Evolutionary conservation across 2,329 filamentous ascomycete species (phyloP).

Genomic region (Clonostachys chloroleuca): DNA sequence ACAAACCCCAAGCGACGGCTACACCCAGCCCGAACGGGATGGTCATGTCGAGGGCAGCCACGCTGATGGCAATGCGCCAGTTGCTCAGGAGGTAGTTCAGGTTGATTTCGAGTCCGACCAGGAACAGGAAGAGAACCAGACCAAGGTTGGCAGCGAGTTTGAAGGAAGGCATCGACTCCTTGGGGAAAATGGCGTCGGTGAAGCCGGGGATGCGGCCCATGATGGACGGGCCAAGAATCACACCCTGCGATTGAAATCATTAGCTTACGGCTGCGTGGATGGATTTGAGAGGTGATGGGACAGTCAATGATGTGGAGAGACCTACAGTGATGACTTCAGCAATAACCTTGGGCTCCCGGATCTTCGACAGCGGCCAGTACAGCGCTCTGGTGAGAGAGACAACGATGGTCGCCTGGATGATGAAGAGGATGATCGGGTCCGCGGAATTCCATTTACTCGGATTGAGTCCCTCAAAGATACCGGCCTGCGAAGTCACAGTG

Average conservation of each 20-base stretch:
- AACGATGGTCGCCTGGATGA: constrained; percentile 54
- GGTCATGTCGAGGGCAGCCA: constrained; percentile 75
- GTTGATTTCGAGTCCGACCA: constrained; percentile 85
- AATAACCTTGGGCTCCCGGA: constrained; percentile 78
- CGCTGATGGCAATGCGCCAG: constrained; percentile 74
- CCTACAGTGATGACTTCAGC: constrained; percentile 71
- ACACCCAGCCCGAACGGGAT: constrained; percentile 80
- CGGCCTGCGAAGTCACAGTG: constrained; percentile 39
- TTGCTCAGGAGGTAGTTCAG: constrained; percentile 72
- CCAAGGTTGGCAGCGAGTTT: constrained; percentile 79
- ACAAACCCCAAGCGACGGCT: constrained; percentile 77
- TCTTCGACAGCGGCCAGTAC: constrained; percentile 71
- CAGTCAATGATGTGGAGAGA: no score
- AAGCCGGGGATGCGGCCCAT: constrained; percentile 85
- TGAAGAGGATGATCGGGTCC: constrained; percentile 72
- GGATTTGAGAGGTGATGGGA: no score
- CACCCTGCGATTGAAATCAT: constrained; percentile 35
- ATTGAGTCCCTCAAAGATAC: constrained; percentile 67
- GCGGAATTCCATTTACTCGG: constrained; percentile 64
- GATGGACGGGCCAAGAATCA: constrained; percentile 80
- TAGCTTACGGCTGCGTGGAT: no score
- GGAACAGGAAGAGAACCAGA: constrained; percentile 78
- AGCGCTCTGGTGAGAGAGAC: constrained; percentile 20
- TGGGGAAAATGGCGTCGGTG: constrained; percentile 70
- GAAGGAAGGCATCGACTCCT: constrained; percentile 68